Conservation (phyloP, 2,329 filamentous ascomycete species). For the Fusarium anthophilum region DNA sequence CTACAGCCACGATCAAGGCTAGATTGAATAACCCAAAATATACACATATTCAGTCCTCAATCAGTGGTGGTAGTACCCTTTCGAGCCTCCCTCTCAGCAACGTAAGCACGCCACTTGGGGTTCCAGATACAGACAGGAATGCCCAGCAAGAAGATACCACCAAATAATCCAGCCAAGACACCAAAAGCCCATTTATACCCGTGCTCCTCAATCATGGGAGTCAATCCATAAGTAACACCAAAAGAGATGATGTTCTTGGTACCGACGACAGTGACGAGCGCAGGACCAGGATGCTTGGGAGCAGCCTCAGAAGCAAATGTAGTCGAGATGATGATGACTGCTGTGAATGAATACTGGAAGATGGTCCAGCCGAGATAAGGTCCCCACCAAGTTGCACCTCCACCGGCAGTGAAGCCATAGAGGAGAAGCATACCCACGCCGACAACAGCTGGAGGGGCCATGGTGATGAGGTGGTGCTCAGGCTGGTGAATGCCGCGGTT, state of each 20-base stretch:
- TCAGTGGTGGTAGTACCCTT: background rate
- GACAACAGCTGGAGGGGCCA: constrained; percentile 21
- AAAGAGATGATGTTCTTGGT: constrained; percentile 16
- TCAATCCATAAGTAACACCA: constrained; percentile 1
- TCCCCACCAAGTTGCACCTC: constrained; percentile 7
- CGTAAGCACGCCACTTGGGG: constrained; percentile 21
- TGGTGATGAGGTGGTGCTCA: constrained; percentile 26
- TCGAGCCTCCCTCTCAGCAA: constrained; percentile 8
- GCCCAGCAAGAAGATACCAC: constrained; percentile 22
- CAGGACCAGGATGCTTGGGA: constrained; percentile 10
- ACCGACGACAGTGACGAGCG: constrained; percentile 8
- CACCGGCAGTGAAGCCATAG: constrained; percentile 6
- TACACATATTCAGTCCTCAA: background rate
- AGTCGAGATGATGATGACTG: constrained; percentile 2
- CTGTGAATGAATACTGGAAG: constrained; percentile 12
- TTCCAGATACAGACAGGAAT: constrained; percentile 29
- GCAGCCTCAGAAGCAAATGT: constrained; percentile 14
- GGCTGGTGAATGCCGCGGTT: constrained; percentile 23
- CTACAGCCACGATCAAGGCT: accelerated
- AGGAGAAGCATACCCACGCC: constrained; percentile 23
- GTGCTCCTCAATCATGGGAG: constrained; percentile 6
- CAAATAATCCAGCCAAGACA: constrained; percentile 11
- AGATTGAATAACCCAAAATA: too few species aligned
- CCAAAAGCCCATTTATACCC: constrained; percentile 7
- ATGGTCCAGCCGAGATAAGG: constrained; percentile 16